Percentiles rank a stretch among this genome's conserved stretches.
phyloP scores from a whole-genome alignment of 345 rosid genomes.

The Diplotaxis tenuifolia region DNA sequence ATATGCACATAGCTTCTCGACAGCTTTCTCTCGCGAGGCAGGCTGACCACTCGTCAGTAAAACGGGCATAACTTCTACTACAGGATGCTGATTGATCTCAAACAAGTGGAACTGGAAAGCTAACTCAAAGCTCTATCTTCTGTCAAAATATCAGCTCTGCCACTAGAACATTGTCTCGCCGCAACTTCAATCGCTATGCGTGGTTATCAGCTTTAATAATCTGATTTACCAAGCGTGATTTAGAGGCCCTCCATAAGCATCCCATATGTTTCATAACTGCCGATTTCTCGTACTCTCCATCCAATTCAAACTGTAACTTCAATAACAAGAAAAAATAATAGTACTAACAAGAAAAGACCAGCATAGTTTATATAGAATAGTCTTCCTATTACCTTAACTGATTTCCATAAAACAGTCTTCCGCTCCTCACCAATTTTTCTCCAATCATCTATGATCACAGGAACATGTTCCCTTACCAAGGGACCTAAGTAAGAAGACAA shows the following conservation, averaged over 20 bases:
- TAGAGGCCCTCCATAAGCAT: background rate
- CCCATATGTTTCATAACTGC: background rate
- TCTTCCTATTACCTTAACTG: background rate
- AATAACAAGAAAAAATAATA: background rate
- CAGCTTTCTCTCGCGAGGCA: too few species aligned
- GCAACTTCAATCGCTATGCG: background rate
- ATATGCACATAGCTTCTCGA: too few species aligned
- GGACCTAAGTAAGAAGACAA: background rate
- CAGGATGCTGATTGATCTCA: too few species aligned
- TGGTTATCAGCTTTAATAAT: background rate
- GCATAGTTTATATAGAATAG: background rate
- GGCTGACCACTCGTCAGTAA: too few species aligned
- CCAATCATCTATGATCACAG: background rate
- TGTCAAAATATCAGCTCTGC: too few species aligned
- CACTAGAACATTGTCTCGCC: background rate
- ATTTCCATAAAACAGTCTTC: background rate
- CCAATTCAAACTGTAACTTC: background rate
- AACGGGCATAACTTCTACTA: too few species aligned
- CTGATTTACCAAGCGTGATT: background rate
- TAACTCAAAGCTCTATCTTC: too few species aligned
- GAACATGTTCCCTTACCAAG: background rate
- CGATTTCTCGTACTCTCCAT: background rate
- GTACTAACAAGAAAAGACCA: background rate
- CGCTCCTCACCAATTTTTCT: background rate
- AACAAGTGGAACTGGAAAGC: too few species aligned